Evolutionary conservation across 2,329 filamentous ascomycete species (phyloP).

Genomic region (Penicillium sp.): DNA sequence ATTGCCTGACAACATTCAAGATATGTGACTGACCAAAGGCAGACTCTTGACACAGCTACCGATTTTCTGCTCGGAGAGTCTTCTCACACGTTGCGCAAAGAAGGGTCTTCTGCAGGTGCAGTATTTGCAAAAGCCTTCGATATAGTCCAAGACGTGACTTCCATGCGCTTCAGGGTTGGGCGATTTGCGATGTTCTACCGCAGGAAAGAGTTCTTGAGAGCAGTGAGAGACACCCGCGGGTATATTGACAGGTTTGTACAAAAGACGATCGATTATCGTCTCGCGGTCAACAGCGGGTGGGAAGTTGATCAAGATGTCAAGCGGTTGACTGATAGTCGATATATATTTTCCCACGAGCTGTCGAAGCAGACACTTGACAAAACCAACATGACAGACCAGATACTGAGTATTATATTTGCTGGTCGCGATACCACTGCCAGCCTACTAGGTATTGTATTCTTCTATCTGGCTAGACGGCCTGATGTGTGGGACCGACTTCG

Average conservation of each 20-base stretch:
- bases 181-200: slow-evolving; percentile 13
- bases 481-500: slow-evolving; percentile 38
- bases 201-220: slow-evolving; percentile 14
- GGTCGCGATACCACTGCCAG: slow-evolving; percentile 54
- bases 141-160: slow-evolving; percentile 25
- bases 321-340: slow-evolving; percentile 23
- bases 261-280: slow-evolving; percentile 31
- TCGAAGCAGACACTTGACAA: slow-evolving; percentile 45
- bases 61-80: slow-evolving; percentile 73
- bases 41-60: slow-evolving; percentile 75
- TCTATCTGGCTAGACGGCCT: slow-evolving; percentile 44
- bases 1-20: no score
- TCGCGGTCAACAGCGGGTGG: slow-evolving; percentile 18
- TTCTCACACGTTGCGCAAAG: slow-evolving; percentile 52
- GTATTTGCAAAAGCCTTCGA: slow-evolving; percentile 30
- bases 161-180: slow-evolving; percentile 14
- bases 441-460: slow-evolving; percentile 44
- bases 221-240: slow-evolving; percentile 33
- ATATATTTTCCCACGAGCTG: slow-evolving; percentile 50
- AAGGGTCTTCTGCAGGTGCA: slow-evolving; percentile 10
- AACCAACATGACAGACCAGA: slow-evolving; percentile 43
- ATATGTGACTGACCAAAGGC: neutral
- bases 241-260: slow-evolving; percentile 38
- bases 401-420: slow-evolving; percentile 51
- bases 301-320: slow-evolving; percentile 14